A percentile compares a stretch with the other conserved stretches of the same genome.
phyloP scores from a whole-genome alignment of 2,329 filamentous ascomycete species.

The Chrysoporthe puriensis region DNA sequence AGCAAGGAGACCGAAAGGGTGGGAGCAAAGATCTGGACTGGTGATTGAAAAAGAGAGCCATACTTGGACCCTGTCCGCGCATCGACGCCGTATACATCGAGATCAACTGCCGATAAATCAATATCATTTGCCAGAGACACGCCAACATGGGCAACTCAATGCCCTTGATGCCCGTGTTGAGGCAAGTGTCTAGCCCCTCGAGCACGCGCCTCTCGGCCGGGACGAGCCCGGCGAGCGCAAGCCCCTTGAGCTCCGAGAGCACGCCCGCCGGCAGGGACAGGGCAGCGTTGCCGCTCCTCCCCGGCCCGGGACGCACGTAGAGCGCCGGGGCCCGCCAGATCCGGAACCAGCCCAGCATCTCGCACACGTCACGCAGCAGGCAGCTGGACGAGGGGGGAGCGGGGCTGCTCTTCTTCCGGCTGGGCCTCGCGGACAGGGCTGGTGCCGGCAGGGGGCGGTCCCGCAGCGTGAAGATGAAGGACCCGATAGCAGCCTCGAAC shows the following conservation, averaged over 20 bases:
- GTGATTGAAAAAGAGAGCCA: background rate
- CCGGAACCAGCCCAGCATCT: conserved; percentile 23
- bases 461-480: conserved; percentile 14
- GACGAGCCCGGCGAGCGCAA: conserved; percentile 8
- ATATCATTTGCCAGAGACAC: conserved; percentile 28
- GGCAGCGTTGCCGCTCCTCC: background rate
- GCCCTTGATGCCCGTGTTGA: background rate
- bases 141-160: conserved; percentile 17
- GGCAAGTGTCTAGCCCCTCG: conserved; percentile 12
- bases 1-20: background rate
- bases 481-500: conserved; percentile 19
- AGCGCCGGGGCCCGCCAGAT: conserved; percentile 18
- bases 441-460: background rate
- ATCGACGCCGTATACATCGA: conserved; percentile 17
- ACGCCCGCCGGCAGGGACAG: background rate
- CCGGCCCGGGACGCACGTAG: background rate
- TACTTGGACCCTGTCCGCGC: background rate
- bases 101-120: conserved; percentile 27
- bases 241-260: conserved; percentile 14
- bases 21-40: too few relatives aligned
- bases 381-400: background rate
- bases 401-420: background rate
- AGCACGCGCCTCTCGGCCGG: conserved; percentile 17
- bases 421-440: background rate
- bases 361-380: conserved; percentile 12